Evolutionary conservation across 2,329 filamentous ascomycete genomes (phyloP).

Genomic region (Pezicula carpinea): DNA sequence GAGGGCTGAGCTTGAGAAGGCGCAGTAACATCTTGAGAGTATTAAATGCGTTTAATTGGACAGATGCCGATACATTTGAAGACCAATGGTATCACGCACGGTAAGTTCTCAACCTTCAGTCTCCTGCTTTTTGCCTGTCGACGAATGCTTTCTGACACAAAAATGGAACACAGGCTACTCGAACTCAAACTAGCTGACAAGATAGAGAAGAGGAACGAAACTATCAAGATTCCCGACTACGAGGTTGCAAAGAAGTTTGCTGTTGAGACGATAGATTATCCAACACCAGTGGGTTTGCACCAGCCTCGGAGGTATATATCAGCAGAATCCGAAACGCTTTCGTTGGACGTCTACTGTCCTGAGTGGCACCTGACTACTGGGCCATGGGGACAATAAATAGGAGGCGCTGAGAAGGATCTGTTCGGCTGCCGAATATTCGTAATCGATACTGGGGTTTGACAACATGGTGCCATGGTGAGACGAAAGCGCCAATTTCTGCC

Average conservation of each 20-base stretch:
- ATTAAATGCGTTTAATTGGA: conserved; percentile 11
- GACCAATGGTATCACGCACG: conserved; percentile 13
- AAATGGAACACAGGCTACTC: background rate
- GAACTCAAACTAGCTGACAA: conserved; percentile 4
- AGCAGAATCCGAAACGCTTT: background rate
- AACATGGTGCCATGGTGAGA: too few relatives aligned
- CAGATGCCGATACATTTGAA: conserved; percentile 2
- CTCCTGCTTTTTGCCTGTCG: too few relatives aligned
- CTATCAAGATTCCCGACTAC: conserved; percentile 20
- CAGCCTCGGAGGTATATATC: conserved; percentile 1
- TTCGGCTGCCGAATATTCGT: too few relatives aligned
- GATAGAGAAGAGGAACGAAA: conserved; percentile 16
- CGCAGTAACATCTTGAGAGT: conserved; percentile 8
- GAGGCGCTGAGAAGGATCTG: too few relatives aligned
- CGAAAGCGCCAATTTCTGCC: too few relatives aligned
- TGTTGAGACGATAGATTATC: conserved; percentile 13
- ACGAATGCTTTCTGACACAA: background rate
- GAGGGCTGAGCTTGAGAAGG: conserved; percentile 31
- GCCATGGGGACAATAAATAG: background rate
- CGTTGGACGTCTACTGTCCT: background rate
- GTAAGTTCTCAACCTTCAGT: conserved; percentile 10
- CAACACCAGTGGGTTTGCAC: conserved; percentile 6
- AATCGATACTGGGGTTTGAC: too few relatives aligned
- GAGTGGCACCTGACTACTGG: background rate
- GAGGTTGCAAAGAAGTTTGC: conserved; percentile 15